phyloP scores from a whole-genome alignment of 2,329 filamentous ascomycete genomes.

The Colletotrichum sp. region DNA sequence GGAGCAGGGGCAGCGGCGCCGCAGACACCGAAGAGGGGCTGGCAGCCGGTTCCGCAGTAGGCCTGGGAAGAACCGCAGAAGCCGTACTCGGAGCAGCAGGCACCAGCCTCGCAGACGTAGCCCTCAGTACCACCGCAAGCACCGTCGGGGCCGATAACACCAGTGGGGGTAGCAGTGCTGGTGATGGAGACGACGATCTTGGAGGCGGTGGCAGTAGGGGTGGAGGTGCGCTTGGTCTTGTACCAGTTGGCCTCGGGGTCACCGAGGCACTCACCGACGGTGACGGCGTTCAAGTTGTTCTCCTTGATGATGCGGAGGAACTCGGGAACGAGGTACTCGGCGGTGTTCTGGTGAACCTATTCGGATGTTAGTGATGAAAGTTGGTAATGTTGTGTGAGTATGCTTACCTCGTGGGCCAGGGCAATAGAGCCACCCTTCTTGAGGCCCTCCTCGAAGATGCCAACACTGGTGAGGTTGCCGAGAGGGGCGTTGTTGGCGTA shows the following conservation, averaged over 20 bases:
- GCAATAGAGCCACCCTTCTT: slow-evolving; percentile 33
- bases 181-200: slow-evolving; percentile 15
- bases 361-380: slow-evolving; percentile 36
- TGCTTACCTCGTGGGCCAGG: slow-evolving; percentile 47
- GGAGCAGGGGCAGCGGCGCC: slow-evolving; percentile 1
- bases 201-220: slow-evolving; percentile 18
- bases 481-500: slow-evolving; percentile 22
- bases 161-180: slow-evolving; percentile 22
- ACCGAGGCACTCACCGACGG: slow-evolving; percentile 51
- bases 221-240: slow-evolving; percentile 22
- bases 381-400: slow-evolving; percentile 38
- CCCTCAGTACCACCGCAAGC: slow-evolving; percentile 17
- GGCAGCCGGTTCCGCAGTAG: slow-evolving; percentile 24
- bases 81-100: slow-evolving; percentile 25
- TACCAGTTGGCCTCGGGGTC: slow-evolving; percentile 54
- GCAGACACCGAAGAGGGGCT: slow-evolving; percentile 24
- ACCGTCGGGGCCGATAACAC: slow-evolving; percentile 12
- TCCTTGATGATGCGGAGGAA: slow-evolving; percentile 20
- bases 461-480: slow-evolving; percentile 35
- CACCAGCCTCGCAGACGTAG: slow-evolving; percentile 18
- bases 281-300: slow-evolving; percentile 38
- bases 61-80: slow-evolving; percentile 22
- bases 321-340: slow-evolving; percentile 21
- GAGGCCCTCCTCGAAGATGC: slow-evolving; percentile 37
- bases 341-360: slow-evolving; percentile 22